A percentile compares a stretch with the other conserved stretches of the same genome.
Evolutionary conservation across 305 asterid genomes (phyloP).

Genomic region (Solanum hybrid): DNA sequence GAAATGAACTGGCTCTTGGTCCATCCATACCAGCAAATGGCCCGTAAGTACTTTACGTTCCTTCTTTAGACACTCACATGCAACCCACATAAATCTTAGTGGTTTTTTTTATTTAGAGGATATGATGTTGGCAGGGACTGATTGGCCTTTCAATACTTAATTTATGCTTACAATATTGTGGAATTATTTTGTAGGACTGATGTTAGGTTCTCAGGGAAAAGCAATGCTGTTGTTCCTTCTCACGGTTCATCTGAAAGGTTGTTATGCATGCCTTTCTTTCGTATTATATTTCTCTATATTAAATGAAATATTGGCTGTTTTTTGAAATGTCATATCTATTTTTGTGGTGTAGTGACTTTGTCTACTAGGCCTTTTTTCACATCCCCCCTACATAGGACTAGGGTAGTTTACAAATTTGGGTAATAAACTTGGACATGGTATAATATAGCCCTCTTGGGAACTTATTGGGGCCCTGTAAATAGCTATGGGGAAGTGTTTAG

Average conservation of each 20-base stretch:
- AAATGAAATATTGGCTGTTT: not conserved
- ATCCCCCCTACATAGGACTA: not conserved
- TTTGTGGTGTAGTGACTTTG: not conserved
- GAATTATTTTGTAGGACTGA: slow-evolving; percentile 41
- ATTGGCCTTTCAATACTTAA: not conserved
- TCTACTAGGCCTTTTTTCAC: not conserved
- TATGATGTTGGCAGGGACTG: not conserved
- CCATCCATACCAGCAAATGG: slow-evolving; percentile 47
- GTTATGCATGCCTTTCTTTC: slow-evolving; percentile 1
- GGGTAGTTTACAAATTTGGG: not conserved
- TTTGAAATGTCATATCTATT: not conserved
- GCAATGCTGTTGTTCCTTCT: slow-evolving; percentile 40
- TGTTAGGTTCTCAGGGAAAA: slow-evolving; percentile 49
- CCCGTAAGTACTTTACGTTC: slow-evolving; percentile 32
- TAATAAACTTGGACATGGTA: not conserved
- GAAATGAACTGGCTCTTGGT: slow-evolving; percentile 48
- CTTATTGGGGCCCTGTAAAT: not conserved
- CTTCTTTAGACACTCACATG: not conserved
- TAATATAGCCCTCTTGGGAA: not conserved
- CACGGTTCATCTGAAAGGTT: slow-evolving; percentile 70
- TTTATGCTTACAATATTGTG: not conserved
- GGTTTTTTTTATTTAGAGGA: not conserved
- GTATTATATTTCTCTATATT: not conserved
- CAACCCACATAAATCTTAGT: not conserved
- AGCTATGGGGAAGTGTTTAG: not conserved